Base-by-base conservation (phyloP, 805 yeast genomes). In the Kuraishia molischiana region DNA sequence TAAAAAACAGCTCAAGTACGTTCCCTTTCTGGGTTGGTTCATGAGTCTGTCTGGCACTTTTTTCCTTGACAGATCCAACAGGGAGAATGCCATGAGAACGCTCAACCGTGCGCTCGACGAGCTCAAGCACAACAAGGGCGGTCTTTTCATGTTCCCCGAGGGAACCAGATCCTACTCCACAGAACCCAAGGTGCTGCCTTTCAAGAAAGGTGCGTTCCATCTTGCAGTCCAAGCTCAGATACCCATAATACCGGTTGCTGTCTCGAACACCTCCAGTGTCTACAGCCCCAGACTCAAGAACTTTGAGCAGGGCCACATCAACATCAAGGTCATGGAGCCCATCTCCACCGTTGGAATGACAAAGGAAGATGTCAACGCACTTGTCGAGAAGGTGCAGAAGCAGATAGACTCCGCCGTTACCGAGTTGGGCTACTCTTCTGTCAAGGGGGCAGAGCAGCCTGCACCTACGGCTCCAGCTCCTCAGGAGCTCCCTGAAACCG, bases 131-230 rank as follows among this genome's bases (percentile, higher is more conserved):
- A 66, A 77, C 35, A 75, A 77, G 52, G 79, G 89, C 49, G 85
- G 82, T 13, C 69, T 92, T 19, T 92, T 80, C 71, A 77, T 92
- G 62, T 92, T 89, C 68, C 96, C 97, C 19, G 99, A 92, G 61
- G 99, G 99, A 20, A 92, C 98, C 2, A 75, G 99, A 59, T 86
- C 97, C 0, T 83, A 80, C 45, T 62, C 82, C 9, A 60, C 73
- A 19, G 69, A 68, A 26, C 79, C 94, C 36, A 76, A 69, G 3
- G 61, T 92, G 55, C 68, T 86, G 36, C 95, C 95, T 1, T 86
- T 92, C 64, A 92, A 92, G 61, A 92, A 92, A 56, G 99, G 99
- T 39, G 97, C 97, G 0, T 92, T 92, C 77, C 97, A 92, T 60
- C 71, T 92, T 53, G 99, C 99, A 5, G 82, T 84, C 44, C 95